Evolutionary conservation across 2,329 filamentous ascomycete genomes (phyloP), one percentile per base, ranked within the genome.

Genomic region (Pyrenophora graminea): DNA sequence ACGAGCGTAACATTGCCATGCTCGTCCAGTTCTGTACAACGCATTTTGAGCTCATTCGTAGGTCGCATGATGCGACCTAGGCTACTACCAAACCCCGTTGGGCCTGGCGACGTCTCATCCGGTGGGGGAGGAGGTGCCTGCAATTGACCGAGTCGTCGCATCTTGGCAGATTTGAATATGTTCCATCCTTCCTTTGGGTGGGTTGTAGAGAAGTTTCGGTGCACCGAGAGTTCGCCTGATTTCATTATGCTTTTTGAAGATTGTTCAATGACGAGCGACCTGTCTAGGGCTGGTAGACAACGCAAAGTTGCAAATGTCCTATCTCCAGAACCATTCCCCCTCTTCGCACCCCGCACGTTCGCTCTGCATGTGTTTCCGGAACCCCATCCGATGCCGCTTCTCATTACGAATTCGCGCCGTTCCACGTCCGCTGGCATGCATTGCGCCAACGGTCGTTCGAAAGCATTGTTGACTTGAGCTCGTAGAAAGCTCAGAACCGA

Each of bases 1-100:
- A 96, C 89, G 51, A 97, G 79, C 17, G 93, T 95, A 21, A 97
- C 91, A 64, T 95, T 89, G 34, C 94, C 94, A 67, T 90, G 85
- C 71, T 92, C 91, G 66, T 97, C 91, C 53, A 97, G 90, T 74
- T 99, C 94, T 1, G 94, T 99, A 70, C 94, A 99, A 46, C 94
- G 84, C 61, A 99, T 79, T 53, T 91, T 87, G 25, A 92, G 84
- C 72, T 97, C 91, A 50, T 93, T 87, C 21, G 88, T 86, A 2
- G 90, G 88, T 74, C 93, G 94, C 65, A 90, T 79, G 38, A 87
- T 84, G 36, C 91, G 83, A 36, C 87, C 87, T 43, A 87, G 82
- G 3, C 80, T 80, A 41, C 62, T 64, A 6, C 62, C 61, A 12
- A 69, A 67, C n/a, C 63, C 61, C 3, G 55, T 40, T 39, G 83